Evolutionary conservation across 192 early-diverging fungal species (phyloP).

Genomic region (Lobulomyces angularis): DNA sequence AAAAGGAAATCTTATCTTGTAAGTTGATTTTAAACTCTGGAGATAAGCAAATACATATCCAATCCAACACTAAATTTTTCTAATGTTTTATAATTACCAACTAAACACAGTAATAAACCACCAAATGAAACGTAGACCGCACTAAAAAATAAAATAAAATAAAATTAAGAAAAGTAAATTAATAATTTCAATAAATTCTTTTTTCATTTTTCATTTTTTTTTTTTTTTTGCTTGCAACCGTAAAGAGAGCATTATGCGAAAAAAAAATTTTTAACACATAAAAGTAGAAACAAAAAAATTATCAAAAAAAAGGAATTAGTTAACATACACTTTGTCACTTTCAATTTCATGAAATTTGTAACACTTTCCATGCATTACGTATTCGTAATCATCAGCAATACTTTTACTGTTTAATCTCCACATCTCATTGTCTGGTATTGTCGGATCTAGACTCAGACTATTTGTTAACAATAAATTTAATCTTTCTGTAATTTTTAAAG

Average conservation of each 20-base stretch:
- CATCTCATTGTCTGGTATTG: constrained; percentile 30
- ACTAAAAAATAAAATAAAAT: constrained; percentile 18
- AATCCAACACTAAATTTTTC: constrained; percentile 76
- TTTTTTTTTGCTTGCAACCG: background rate
- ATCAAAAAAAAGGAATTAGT: constrained; percentile 4
- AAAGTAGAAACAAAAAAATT: background rate
- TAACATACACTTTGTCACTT: constrained; percentile 57
- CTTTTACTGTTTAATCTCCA: constrained; percentile 37
- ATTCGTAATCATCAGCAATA: constrained; percentile 92
- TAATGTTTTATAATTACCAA: constrained; percentile 72
- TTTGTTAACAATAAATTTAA: constrained; percentile 70
- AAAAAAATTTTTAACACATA: background rate
- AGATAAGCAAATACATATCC: constrained; percentile 83
- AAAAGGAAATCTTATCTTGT: too few species aligned
- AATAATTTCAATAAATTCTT: too few species aligned
- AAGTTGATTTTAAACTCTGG: too few species aligned
- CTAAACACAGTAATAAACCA: constrained; percentile 79
- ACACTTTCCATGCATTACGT: constrained; percentile 96
- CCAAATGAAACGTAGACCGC: constrained; percentile 85
- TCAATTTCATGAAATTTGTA: constrained; percentile 85
- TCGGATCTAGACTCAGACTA: constrained; percentile 51
- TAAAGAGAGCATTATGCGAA: background rate
- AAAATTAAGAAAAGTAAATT: background rate
- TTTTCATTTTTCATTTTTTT: too few species aligned
- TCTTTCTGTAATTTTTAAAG: constrained; percentile 71